Evolutionary conservation across 2,329 filamentous ascomycete genomes (phyloP).

Genomic region (Monilinia fructicola): DNA sequence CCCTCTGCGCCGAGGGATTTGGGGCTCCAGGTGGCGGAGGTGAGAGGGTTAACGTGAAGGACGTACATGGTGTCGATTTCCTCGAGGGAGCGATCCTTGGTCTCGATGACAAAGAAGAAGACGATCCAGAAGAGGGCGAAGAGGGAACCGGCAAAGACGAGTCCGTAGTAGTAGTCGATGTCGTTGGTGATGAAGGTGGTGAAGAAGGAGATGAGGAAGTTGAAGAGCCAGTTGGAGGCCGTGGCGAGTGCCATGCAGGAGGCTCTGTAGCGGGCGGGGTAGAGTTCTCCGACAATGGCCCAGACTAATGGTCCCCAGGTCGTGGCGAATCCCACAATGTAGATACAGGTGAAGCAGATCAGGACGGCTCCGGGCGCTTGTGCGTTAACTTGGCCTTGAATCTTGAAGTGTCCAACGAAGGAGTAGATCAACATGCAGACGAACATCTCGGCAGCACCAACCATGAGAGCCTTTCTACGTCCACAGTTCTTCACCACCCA

Average conservation of each 20-base stretch:
- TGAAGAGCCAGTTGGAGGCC: conserved; percentile 66
- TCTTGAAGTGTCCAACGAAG: conserved; percentile 50
- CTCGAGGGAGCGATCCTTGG: conserved; percentile 70
- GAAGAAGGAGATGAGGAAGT: conserved; percentile 72
- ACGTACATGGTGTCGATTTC: conserved; percentile 80
- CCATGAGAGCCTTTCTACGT: conserved; percentile 61
- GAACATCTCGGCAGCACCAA: conserved; percentile 62
- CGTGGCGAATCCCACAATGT: conserved; percentile 62
- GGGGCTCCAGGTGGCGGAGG: conserved; percentile 39
- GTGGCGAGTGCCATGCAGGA: conserved; percentile 61
- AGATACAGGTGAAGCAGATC: conserved; percentile 68
- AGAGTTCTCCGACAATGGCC: conserved; percentile 65
- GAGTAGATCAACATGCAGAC: conserved; percentile 58
- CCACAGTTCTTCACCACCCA: conserved; percentile 66
- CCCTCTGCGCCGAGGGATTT: conserved; percentile 28
- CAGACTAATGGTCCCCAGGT: conserved; percentile 71
- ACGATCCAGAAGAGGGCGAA: conserved; percentile 64
- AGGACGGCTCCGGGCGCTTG: conserved; percentile 57
- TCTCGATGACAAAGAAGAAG: conserved; percentile 77
- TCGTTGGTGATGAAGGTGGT: conserved; percentile 72
- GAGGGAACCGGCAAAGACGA: conserved; percentile 72
- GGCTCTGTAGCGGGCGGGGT: conserved; percentile 61
- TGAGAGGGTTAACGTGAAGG: conserved; percentile 47
- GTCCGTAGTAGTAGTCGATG: conserved; percentile 65
- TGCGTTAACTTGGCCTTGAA: conserved; percentile 46